Conservation (phyloP, 179 eudicot genomes). For the Sideroxylon spinosum region DNA sequence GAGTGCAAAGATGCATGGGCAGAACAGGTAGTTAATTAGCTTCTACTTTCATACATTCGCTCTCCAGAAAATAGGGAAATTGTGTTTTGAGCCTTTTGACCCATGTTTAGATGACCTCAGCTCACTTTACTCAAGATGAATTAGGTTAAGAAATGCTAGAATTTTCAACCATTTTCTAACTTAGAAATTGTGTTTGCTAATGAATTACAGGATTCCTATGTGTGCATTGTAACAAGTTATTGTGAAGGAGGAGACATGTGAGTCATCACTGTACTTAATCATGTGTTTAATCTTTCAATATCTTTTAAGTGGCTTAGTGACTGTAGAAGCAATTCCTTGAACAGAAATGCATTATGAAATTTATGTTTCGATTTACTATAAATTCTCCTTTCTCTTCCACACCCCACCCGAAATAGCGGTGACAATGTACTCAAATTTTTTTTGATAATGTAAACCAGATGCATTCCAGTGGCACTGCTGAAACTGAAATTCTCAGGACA, state of each 20-base stretch:
- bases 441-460: too few species aligned
- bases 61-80: neutral
- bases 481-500: neutral
- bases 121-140: neutral
- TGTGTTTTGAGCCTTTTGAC: neutral
- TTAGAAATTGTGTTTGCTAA: neutral
- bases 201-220: conserved; percentile 51
- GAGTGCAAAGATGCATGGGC: conserved; percentile 90
- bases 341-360: too few species aligned
- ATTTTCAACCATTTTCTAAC: neutral
- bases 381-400: too few species aligned
- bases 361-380: too few species aligned
- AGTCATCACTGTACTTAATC: conserved; percentile 19
- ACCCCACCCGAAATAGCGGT: too few species aligned
- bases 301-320: too few species aligned
- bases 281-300: neutral
- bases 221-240: conserved; percentile 68
- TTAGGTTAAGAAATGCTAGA: neutral
- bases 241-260: conserved; percentile 93
- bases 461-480: neutral
- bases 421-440: too few species aligned
- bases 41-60: neutral
- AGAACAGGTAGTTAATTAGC: conserved; percentile 55
- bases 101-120: neutral
- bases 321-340: too few species aligned